Conservation (phyloP, 257 asterid genomes). For the Rauvolfia tetraphylla region DNA sequence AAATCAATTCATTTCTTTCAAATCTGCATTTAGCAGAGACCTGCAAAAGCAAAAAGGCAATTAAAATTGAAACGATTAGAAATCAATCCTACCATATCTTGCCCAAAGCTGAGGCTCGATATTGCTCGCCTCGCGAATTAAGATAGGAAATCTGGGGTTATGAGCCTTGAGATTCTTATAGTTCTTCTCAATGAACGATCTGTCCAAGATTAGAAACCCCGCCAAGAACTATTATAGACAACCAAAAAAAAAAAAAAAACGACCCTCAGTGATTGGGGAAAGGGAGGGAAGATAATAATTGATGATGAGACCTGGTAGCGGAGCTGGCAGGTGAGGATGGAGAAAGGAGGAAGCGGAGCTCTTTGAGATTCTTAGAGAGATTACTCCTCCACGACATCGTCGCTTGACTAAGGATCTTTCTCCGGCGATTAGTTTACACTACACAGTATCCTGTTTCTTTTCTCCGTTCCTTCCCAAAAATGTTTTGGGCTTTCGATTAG, state of each 20-base stretch:
- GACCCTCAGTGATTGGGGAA: not conserved
- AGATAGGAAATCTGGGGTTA: slow-evolving; percentile 78
- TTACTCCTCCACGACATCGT: slow-evolving; percentile 88
- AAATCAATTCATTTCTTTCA: not conserved
- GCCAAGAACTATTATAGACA: not conserved
- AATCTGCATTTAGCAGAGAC: not conserved
- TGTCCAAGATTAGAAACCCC: slow-evolving; percentile 19
- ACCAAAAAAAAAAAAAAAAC: not conserved
- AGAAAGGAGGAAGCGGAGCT: slow-evolving; percentile 75
- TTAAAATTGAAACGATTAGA: not conserved
- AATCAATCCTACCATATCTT: slow-evolving; percentile 57
- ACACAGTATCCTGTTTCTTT: not conserved
- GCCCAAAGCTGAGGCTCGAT: slow-evolving; percentile 97
- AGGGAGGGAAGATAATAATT: not conserved
- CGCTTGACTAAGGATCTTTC: not conserved
- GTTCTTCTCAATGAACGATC: slow-evolving; percentile 69
- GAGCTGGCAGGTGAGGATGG: slow-evolving; percentile 68
- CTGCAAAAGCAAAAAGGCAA: not conserved
- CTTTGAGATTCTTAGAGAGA: slow-evolving; percentile 69
- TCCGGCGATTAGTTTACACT: not conserved
- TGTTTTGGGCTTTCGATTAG: no score
- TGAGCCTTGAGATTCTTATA: slow-evolving; percentile 87
- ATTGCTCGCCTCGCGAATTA: slow-evolving; percentile 80
- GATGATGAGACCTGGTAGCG: slow-evolving; percentile 48
- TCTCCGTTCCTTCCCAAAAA: no score